These are phyloP conservation scores for Viola odorata DNA, from an alignment of 345 rosid species.

Conservation along the genomic window DNA sequence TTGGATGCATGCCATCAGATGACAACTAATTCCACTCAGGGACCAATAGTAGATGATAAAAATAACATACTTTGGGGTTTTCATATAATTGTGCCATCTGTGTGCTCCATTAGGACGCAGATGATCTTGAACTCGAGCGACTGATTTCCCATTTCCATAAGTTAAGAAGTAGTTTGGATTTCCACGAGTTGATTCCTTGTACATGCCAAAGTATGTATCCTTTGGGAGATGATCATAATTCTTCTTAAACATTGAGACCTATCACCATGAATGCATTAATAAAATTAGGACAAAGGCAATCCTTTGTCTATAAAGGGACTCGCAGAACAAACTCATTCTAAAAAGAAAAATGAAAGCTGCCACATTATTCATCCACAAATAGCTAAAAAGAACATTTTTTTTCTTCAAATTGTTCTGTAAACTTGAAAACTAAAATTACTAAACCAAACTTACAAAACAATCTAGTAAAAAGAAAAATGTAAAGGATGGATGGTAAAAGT, in stretches of 20 bases:
- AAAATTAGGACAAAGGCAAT: not conserved
- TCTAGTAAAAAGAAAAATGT: not conserved
- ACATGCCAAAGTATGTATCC: conserved; percentile 81
- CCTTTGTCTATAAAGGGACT: not conserved
- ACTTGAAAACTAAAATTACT: conserved; percentile 1
- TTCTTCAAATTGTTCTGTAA: not conserved
- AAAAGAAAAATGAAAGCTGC: too few relatives aligned
- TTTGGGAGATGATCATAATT: conserved; percentile 86
- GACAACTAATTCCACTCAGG: too few relatives aligned
- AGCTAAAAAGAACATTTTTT: too few relatives aligned
- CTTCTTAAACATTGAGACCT: conserved; percentile 97
- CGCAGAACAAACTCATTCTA: too few relatives aligned
- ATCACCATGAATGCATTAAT: conserved; percentile 5
- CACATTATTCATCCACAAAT: too few relatives aligned
- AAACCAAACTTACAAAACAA: not conserved
- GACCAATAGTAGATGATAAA: not conserved
- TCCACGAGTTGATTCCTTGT: conserved; percentile 78
- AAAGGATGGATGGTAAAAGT: not conserved
- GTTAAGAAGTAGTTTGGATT: conserved; percentile 91
- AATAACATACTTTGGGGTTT: conserved; percentile 58
- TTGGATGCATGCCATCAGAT: too few relatives aligned
- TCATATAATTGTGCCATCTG: conserved; percentile 95
- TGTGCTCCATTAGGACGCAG: conserved; percentile 99
- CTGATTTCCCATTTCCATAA: conserved; percentile 95
- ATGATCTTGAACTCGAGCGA: conserved; percentile 87